Base-by-base conservation (phyloP, 2,329 filamentous ascomycete genomes). In the Aotearoamyces nothofagi region DNA sequence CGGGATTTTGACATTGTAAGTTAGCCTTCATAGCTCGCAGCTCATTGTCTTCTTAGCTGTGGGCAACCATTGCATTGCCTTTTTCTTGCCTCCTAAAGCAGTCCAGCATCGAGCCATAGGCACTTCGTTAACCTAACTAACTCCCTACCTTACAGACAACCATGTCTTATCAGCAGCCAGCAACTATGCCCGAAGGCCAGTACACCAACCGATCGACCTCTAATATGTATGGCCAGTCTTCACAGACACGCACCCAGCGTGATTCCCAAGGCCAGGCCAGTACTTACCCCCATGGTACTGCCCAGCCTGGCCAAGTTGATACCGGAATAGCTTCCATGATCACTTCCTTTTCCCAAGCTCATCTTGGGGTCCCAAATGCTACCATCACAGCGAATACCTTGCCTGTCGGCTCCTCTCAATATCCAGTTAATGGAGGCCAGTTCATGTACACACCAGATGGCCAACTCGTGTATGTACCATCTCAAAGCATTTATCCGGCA, bases 151-250 rank as follows among this genome's bases (percentile, higher is more conserved):
- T 32, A 22, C 15, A 23, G 46, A 40, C 39, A 39, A 43, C 39
- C 43, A 51, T 51, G 48, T 44, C 48, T 44, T 50, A 48, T 36
- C 45, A 49, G 33, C 46, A 50, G 38, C 41, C 43, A 29, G 29
- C 43, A 26, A 39, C 33, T 27, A 36, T 38, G 26, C 26, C 40
- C 24, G 47, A 39, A 20, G 12, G 28, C 24, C 35, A 34, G 30
- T 41, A 37, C 38, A 40, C 37, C 33, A 39, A 34, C 36, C 40
- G 38, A 40, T 33, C 41, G 9, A 23, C 38, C n/a, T 34, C 38
- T 24, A 39, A 38, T 34, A 47, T 51, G 45, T 51, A 48, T 37
- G 31, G 36, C 17, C 44, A 45, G 27, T 34, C 42, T 17, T 11
- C 15, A 12, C 23, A 17, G 12, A 27, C 37, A 30, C 47, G 43